These are phyloP conservation scores for Neotropicomus parvogracilis DNA, from an alignment of 1,284 basidiomycete species.

Conservation along the genomic window DNA sequence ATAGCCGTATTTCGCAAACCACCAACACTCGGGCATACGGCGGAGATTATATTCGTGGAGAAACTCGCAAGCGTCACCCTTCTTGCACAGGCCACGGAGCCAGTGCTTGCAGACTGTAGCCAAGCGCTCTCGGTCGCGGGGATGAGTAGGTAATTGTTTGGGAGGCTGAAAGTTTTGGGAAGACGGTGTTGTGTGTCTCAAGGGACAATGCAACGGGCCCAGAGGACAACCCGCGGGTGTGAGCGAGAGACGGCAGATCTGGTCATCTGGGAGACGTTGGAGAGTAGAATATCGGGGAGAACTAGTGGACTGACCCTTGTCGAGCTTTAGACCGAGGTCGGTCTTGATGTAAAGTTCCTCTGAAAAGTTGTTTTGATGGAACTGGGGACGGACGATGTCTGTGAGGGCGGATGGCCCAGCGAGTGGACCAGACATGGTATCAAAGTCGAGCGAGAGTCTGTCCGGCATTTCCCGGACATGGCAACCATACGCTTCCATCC, in stretches of 20 bases:
- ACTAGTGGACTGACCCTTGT: constrained; percentile 63
- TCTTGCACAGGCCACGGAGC: constrained; percentile 97
- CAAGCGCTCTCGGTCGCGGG: constrained; percentile 80
- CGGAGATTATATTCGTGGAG: constrained; percentile 98
- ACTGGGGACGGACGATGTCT: constrained; percentile 84
- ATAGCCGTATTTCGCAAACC: constrained; percentile 97
- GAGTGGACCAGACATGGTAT: constrained; percentile 48
- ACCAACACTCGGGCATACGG: constrained; percentile 99
- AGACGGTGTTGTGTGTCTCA: constrained; percentile 86
- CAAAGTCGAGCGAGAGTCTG: no score
- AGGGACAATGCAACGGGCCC: constrained; percentile 82
- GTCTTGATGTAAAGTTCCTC: constrained; percentile 84
- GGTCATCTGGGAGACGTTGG: constrained; percentile 61
- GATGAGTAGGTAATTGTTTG: constrained; percentile 75
- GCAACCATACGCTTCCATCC: background rate
- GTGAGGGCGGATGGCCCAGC: constrained; percentile 60
- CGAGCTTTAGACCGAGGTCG: constrained; percentile 85
- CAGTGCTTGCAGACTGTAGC: constrained; percentile 99
- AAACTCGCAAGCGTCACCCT: constrained; percentile 97
- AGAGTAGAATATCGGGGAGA: background rate
- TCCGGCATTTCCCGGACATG: no score
- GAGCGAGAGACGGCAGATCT: constrained; percentile 84
- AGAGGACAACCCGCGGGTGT: constrained; percentile 83
- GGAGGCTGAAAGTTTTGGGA: constrained; percentile 84
- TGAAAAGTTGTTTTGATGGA: constrained; percentile 88